Base-by-base conservation (phyloP, 352 stramenopile genomes). In the Phytophthora agathidicida region DNA sequence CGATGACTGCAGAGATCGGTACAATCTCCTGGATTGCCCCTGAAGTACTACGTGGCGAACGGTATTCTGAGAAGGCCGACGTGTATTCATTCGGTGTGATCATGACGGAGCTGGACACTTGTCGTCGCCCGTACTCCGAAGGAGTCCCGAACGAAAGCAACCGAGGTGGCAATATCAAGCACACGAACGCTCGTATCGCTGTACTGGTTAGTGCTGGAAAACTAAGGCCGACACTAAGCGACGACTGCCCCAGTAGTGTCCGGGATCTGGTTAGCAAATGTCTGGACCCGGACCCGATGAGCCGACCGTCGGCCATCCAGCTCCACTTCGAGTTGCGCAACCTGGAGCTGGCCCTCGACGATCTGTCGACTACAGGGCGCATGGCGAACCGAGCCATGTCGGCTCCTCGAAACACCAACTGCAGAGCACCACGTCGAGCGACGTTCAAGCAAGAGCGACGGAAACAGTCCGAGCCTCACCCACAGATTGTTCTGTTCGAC, bases 41-140 rank as follows among this genome's bases (percentile, higher is more conserved):
- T 3, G 84, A 94, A 52, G 80, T 93, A 26, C 41, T 94, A 11
- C 52, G 73, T 11, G 77, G 77, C 17, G 65, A 88, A 50, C 51
- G 65, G 23, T 93, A 86, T 50, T 86, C 72, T 2, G 74, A 88
- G 54, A 86, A 86, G 49, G 75, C 81, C 14, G 84, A 94, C 37
- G 68, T 94, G 11, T 94, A 91, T 61, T 86, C 76, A 16, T 89
- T 89, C 48, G 84, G 83, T 27, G 77, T 91, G 11, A 63, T 88
- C 22, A 58, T 88, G 31, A 69, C 70, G 1, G 77, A 88, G 41
- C 22, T 88, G 8, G 77, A 88, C 48, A 85, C 77, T 5, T 78
- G 70, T 36, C 56, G 61, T 24, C 66, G 66, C 24, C 66, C 66
- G 33, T 75, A 75, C 19, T 75, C 61, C 7, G 66, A 75, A 5